These are phyloP conservation scores for Nitzschia putrida DNA, from an alignment of 108 stramenopile species.

Conservation along the genomic window DNA sequence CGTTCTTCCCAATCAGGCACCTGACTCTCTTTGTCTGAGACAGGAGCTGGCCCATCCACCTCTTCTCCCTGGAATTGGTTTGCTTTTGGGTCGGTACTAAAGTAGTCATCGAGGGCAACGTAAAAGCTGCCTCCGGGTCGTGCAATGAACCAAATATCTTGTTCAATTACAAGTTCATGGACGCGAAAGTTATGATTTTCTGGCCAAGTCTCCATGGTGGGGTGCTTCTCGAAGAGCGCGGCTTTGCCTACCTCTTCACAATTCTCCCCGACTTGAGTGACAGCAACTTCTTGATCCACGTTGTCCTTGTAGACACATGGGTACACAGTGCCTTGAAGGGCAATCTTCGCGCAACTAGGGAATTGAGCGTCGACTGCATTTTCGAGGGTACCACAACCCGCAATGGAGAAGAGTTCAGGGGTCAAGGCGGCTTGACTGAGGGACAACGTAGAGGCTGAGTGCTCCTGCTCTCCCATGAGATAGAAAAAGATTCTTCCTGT, in stretches of 20 bases:
- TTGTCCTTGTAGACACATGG: slow-evolving; percentile 15
- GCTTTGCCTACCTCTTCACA: background rate
- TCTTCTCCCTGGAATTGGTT: background rate
- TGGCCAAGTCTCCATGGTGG: slow-evolving; percentile 46
- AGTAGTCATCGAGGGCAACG: slow-evolving; percentile 25
- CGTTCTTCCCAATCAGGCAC: slow-evolving; percentile 1
- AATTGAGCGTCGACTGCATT: slow-evolving; percentile 40
- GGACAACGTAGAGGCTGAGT: background rate
- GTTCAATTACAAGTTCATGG: slow-evolving; percentile 27
- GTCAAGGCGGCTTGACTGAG: slow-evolving; percentile 5
- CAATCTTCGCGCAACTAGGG: slow-evolving; percentile 47
- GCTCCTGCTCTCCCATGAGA: slow-evolving; percentile 3
- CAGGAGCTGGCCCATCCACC: background rate
- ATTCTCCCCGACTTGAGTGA: slow-evolving; percentile 19
- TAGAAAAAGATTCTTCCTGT: slow-evolving; percentile 1
- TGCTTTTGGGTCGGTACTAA: background rate
- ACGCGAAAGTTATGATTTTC: slow-evolving; percentile 47
- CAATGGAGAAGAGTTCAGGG: background rate
- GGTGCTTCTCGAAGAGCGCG: slow-evolving; percentile 44
- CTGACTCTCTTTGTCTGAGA: background rate
- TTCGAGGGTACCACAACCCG: background rate
- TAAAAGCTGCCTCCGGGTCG: slow-evolving; percentile 46
- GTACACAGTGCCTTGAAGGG: slow-evolving; percentile 12
- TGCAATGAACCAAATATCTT: slow-evolving; percentile 54
- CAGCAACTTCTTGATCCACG: background rate